These are phyloP conservation scores for Fusarium beomiforme DNA, from an alignment of 2,329 filamentous ascomycete species.

Conservation along the genomic window DNA sequence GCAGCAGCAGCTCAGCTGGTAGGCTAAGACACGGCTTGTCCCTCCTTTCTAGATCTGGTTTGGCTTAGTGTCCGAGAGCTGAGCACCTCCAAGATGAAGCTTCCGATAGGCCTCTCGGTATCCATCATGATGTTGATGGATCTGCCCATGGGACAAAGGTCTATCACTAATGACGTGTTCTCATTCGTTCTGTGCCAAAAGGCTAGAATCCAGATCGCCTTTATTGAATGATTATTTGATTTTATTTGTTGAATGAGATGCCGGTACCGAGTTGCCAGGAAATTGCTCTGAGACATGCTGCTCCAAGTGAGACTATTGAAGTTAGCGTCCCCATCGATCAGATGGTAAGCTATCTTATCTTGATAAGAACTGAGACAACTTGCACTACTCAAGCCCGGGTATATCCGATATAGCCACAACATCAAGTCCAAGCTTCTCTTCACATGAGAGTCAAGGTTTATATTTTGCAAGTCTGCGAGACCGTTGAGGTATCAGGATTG, in stretches of 20 bases:
- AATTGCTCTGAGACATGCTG: background rate
- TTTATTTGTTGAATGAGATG: background rate
- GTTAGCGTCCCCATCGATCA: background rate
- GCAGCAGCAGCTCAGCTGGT: background rate
- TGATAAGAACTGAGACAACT: background rate
- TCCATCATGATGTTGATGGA: background rate
- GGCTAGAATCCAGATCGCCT: no score
- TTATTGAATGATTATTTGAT: rapidly evolving
- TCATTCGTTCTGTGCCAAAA: background rate
- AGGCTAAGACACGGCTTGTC: background rate
- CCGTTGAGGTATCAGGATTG: no score
- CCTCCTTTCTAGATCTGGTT: background rate
- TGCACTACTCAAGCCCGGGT: background rate
- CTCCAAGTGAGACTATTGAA: background rate
- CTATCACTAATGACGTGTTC: background rate
- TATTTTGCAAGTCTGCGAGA: no score
- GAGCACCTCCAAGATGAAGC: background rate
- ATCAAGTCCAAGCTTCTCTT: background rate
- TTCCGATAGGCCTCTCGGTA: background rate
- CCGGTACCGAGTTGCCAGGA: background rate
- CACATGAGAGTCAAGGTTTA: rapidly evolving
- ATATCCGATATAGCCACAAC: background rate
- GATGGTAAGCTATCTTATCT: background rate
- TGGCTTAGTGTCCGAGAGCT: background rate
- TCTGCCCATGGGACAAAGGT: no score